Base-by-base conservation (phyloP, 2,329 filamentous ascomycete species). In the Paecilomyces sp. region DNA sequence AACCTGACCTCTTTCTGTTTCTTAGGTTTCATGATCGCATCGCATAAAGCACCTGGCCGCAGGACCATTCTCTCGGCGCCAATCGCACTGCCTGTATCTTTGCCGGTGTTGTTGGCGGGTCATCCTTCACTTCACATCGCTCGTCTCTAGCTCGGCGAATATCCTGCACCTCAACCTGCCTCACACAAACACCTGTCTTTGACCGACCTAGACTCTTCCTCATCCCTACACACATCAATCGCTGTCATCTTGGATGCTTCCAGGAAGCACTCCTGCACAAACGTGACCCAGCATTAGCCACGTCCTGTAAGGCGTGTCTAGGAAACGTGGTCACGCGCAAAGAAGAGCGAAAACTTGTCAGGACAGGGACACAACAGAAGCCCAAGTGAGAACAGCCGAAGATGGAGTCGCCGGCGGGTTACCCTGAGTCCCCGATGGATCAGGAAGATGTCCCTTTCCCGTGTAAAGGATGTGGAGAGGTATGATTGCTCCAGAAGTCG, bases 391-490 rank as follows among this genome's bases (percentile, higher is more conserved):
- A 33, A 13, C 18, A 55, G 52, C 33, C 22, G 18, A 52, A 30
- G 31, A 84, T 85, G 83, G 82, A 85, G 62, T 83, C 81, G 61
- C 81, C 81, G 55, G 77, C 77, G 50, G 76, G 77, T 61, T 82
- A 81, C 66, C 77, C 82, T 62, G 84, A 86, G 64, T 83, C 78
- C 69, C 83, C 85, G 57, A 82, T 90, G 80, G 91, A 95, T 62
- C 83, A 84, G 64, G 91, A 95, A 68, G 92, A 96, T 73, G 82
- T 89, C 61, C 80, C 83, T 65, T 95, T 90, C 71, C 90, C 90
- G 62, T 96, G 92, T 81, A 96, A 95, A 80, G 91, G 91, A 61
- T 96, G 92, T 77, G 91, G 91, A 79, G 90, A 95, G 83, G 91
- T 95, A 82, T 68, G 69, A 63, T 63, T 47, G 15, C 51, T 28